phyloP scores from a whole-genome alignment of 805 yeast species.

The Candida ascalaphidarum region DNA sequence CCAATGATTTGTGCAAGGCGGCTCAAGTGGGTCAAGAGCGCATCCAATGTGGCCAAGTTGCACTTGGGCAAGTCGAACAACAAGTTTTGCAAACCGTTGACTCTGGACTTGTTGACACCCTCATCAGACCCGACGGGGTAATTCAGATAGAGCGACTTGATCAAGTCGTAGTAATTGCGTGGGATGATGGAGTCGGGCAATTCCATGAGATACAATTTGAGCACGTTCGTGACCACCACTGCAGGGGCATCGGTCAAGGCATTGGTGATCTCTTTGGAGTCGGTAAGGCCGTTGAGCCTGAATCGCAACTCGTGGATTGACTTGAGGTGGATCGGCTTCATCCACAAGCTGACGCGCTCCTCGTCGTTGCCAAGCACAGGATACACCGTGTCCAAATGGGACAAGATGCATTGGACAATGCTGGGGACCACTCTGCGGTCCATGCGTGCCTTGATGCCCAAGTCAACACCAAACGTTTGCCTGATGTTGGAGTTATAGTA shows the following conservation, averaged over 20 bases:
- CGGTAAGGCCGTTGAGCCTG: constrained; percentile 33
- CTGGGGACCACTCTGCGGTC: constrained; percentile 70
- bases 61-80: constrained; percentile 60
- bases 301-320: constrained; percentile 55
- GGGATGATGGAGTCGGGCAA: constrained; percentile 73
- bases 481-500: constrained; percentile 61
- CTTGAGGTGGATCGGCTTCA: constrained; percentile 51
- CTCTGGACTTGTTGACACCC: constrained; percentile 25
- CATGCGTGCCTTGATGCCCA: constrained; percentile 60
- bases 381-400: constrained; percentile 60
- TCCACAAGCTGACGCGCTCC: constrained; percentile 63
- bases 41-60: constrained; percentile 73
- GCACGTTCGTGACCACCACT: constrained; percentile 54
- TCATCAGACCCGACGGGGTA: constrained; percentile 20
- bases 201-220: constrained; percentile 69
- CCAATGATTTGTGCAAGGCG: constrained; percentile 46
- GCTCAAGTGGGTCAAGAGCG: constrained; percentile 66
- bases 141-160: constrained; percentile 53
- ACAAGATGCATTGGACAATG: constrained; percentile 52
- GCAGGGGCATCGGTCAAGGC: constrained; percentile 37
- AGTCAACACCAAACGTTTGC: constrained; percentile 75
- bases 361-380: constrained; percentile 65
- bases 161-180: constrained; percentile 52
- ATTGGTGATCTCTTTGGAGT: constrained; percentile 20
- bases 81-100: constrained; percentile 58